phyloP scores from a whole-genome alignment of 192 early-diverging fungal genomes.

The Coemansia aciculifera region DNA sequence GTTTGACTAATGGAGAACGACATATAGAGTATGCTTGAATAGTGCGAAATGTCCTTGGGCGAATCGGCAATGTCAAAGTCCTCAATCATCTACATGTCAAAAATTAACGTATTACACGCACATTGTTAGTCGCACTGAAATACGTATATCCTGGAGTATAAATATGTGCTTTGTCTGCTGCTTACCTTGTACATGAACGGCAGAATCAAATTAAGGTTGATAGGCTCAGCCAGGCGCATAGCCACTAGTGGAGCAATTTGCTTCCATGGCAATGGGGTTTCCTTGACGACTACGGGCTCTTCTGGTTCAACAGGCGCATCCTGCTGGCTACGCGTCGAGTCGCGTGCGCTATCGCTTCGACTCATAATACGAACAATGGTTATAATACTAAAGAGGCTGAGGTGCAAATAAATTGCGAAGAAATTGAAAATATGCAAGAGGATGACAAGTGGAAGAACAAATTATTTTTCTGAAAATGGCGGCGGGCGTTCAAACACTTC shows the following conservation, averaged over 20 bases:
- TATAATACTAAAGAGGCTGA: neutral
- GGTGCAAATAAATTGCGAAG: neutral
- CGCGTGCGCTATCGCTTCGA: neutral
- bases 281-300: conserved; percentile 13
- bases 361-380: neutral
- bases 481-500: neutral
- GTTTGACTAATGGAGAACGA: conserved; percentile 56
- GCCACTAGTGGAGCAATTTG: conserved; percentile 32
- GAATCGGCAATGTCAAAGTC: conserved; percentile 58
- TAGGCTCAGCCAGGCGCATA: conserved; percentile 63
- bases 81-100: conserved; percentile 19
- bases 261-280: conserved; percentile 51
- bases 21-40: conserved; percentile 58
- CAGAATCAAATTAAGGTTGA: conserved; percentile 73
- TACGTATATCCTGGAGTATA: neutral
- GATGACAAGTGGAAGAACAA: neutral
- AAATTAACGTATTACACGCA: neutral
- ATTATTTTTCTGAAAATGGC: neutral
- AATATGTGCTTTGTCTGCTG: too few species aligned
- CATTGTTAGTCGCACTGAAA: too few species aligned
- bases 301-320: neutral
- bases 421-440: neutral
- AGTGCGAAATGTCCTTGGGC: conserved; percentile 77
- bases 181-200: conserved; percentile 44
- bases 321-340: neutral